Percentiles rank a stretch among this genome's conserved stretches.
phyloP scores from a whole-genome alignment of 371 early-diverging fungal genomes.

The Sporodiniella umbellata region DNA sequence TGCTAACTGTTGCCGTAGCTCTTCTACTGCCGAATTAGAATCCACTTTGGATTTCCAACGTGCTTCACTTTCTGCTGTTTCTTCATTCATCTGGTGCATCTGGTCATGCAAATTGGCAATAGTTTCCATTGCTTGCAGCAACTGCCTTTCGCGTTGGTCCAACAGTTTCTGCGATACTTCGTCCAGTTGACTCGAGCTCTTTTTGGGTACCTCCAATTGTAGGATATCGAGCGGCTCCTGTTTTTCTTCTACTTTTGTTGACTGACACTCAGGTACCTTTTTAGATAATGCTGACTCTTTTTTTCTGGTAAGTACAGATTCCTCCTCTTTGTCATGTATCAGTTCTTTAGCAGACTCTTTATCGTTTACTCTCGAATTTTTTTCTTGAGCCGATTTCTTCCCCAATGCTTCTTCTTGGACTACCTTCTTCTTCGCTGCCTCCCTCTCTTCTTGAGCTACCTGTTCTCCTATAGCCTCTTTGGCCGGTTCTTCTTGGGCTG shows the following conservation, averaged over 20 bases:
- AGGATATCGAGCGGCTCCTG: too few species aligned
- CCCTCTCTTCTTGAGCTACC: not conserved
- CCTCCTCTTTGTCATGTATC: not conserved
- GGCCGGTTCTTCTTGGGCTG: too few species aligned
- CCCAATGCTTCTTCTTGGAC: not conserved
- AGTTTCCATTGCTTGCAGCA: constrained; percentile 57
- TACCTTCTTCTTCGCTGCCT: not conserved
- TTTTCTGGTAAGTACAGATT: not conserved
- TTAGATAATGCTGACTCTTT: too few species aligned
- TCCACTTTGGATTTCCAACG: constrained; percentile 10
- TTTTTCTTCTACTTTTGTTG: too few species aligned
- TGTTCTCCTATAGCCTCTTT: not conserved
- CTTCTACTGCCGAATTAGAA: constrained; percentile 47
- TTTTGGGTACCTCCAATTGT: too few species aligned
- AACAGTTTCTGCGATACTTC: constrained; percentile 28
- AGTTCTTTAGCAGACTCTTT: not conserved
- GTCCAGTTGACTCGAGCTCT: too few species aligned
- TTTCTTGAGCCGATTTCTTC: not conserved
- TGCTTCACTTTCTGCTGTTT: constrained; percentile 20
- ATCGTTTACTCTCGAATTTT: not conserved
- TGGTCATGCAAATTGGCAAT: constrained; percentile 63
- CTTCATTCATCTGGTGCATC: constrained; percentile 47
- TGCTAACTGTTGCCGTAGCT: constrained; percentile 47
- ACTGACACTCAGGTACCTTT: too few species aligned
- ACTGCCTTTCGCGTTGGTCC: constrained; percentile 62